These are phyloP conservation scores for Ophiostoma fasciatum DNA, from an alignment of 2,329 filamentous ascomycete genomes.

Conservation along the genomic window DNA sequence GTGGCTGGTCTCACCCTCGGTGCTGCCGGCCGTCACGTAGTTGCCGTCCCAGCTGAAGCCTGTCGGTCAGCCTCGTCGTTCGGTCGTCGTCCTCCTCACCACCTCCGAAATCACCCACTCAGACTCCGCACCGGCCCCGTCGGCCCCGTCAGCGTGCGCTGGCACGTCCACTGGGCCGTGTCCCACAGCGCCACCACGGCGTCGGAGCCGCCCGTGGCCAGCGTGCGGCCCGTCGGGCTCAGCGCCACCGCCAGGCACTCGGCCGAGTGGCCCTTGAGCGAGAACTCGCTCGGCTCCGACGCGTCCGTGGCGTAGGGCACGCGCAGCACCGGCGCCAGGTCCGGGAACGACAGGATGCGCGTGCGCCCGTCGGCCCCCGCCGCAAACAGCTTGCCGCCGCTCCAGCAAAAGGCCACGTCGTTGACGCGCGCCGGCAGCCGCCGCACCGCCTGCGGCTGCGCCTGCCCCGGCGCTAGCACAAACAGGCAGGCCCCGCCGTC, in stretches of 20 bases:
- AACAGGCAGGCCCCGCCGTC: conserved; percentile 56
- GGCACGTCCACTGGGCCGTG: conserved; percentile 62
- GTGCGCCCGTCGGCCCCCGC: conserved; percentile 58
- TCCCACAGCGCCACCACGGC: conserved; percentile 67
- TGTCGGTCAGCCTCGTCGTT: conserved; percentile 14
- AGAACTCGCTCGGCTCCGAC: conserved; percentile 32
- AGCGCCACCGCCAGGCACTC: conserved; percentile 54
- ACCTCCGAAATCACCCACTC: conserved; percentile 30
- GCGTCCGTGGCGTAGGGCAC: conserved; percentile 29
- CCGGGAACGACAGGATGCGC: conserved; percentile 54
- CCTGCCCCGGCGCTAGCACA: conserved; percentile 44
- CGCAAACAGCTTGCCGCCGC: conserved; percentile 53
- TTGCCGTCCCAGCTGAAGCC: conserved; percentile 68
- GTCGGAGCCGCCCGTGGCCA: conserved; percentile 63
- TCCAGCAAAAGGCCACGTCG: conserved; percentile 60
- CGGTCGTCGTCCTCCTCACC: not conserved
- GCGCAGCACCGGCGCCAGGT: conserved; percentile 39
- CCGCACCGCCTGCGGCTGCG: conserved; percentile 40
- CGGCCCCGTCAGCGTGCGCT: conserved; percentile 55
- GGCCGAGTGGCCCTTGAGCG: conserved; percentile 57
- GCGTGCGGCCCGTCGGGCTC: conserved; percentile 54
- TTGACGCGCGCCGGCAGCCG: conserved; percentile 53
- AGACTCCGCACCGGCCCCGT: conserved; percentile 55
- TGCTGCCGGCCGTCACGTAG: conserved; percentile 59
- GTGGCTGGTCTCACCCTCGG: conserved; percentile 50